Evolutionary conservation across 371 early-diverging fungal genomes (phyloP), one percentile per base, ranked within the genome.

Genomic region (Capniomyces stellatus): DNA sequence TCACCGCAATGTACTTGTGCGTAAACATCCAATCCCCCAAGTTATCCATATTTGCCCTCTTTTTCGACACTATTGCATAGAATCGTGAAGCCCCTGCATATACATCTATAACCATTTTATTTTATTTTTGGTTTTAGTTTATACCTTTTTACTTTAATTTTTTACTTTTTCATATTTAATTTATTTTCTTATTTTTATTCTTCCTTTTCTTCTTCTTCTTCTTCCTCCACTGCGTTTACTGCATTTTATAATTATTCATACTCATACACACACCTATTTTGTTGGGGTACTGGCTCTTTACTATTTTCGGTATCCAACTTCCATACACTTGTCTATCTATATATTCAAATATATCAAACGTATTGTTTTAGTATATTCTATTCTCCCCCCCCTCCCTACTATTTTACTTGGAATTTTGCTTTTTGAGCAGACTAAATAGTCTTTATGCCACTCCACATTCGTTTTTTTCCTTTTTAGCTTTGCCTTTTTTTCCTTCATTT

Each of bases 1-100:
- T 46, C 12, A 46, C 46, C 12, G 46, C 46, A 10, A 46, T 27
- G 19, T 46, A 46, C 21, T 21, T 23, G 46, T 46, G 46, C 23
- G 27, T 46, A 46, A 46, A 46, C 46, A 46, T 46, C 46, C 46
- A 46, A 27, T 46, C 27, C 46, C 21, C 27, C 27, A 46, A 23
- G 8, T 10, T 21, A 27, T 27, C 27, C 23, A 19, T 46, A 19
- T 21, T 21, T 8, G 4, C 12, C 12, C 21, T 12, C 21, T 21
- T 27, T 21, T 12, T 23, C 8, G 46, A 46, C 21, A 46, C 21
- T 23, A 46, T 46, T 21, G 46, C 21, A 27, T 23, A 46, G 27
- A 6, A 46, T 46, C 27, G 6, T 23, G 46, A 46, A 6, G 10
- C 27, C 6, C 46, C 46, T 46, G 46, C 46, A 46, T 23, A 46